Conservation (phyloP, 306 rosid genomes). For the Ammopiptanthus mongolicus region DNA sequence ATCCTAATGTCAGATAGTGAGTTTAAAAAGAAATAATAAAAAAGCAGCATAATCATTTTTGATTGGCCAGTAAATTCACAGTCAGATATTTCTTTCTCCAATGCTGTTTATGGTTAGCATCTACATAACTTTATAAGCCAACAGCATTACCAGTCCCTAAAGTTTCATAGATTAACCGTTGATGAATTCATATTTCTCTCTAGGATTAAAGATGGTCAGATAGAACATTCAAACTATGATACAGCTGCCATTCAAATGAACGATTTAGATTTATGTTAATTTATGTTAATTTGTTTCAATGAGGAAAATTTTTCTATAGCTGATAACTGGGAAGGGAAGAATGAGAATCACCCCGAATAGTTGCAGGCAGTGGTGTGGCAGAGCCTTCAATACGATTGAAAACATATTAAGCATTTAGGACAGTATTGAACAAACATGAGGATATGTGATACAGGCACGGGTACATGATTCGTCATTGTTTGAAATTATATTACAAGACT, state of each 20-base stretch:
- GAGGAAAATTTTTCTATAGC: background rate
- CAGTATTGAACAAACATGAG: background rate
- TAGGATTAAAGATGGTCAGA: background rate
- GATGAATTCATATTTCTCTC: background rate
- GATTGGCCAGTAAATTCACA: background rate
- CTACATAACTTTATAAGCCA: background rate
- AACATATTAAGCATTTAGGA: background rate
- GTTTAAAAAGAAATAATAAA: background rate
- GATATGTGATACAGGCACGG: too few species aligned
- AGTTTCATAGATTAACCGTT: background rate
- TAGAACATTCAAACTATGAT: background rate
- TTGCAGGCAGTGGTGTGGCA: background rate
- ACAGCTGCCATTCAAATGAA: background rate
- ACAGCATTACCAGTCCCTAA: background rate
- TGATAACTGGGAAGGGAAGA: background rate
- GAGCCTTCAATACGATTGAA: background rate
- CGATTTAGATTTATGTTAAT: background rate
- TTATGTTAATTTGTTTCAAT: background rate
- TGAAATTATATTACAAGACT: too few species aligned
- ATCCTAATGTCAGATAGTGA: background rate
- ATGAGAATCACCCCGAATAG: background rate
- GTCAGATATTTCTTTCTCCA: background rate
- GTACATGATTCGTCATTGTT: too few species aligned
- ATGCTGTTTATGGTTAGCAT: background rate
- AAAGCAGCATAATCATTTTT: background rate